A percentile compares a stretch with the other conserved stretches of the same genome.
phyloP scores from a whole-genome alignment of 257 asterid species.

The Ilex aquifolium region DNA sequence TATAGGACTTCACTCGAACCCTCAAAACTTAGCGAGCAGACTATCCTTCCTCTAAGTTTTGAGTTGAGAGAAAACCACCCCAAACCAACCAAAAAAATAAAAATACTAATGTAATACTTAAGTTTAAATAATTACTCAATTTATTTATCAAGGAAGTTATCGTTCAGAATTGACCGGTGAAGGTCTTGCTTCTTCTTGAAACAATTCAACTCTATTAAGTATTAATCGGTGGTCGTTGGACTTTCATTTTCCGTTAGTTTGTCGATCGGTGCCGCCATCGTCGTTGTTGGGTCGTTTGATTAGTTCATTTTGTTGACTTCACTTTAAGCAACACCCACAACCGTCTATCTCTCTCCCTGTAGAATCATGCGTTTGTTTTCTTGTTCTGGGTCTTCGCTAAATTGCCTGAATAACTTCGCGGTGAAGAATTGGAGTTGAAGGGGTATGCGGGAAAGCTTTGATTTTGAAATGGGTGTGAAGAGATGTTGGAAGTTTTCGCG shows the following conservation, averaged over 20 bases:
- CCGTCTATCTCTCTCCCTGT: slow-evolving; percentile 3
- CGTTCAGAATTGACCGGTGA: slow-evolving; percentile 30
- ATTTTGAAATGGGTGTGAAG: slow-evolving; percentile 45
- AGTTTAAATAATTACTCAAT: no score
- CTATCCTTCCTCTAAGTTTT: no score
- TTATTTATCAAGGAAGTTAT: no score
- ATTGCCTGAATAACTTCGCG: slow-evolving; percentile 23
- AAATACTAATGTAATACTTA: no score
- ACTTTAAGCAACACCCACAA: slow-evolving; percentile 50
- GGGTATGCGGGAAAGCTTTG: background rate
- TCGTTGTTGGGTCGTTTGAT: slow-evolving; percentile 64
- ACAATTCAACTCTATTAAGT: background rate
- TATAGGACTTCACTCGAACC: no score
- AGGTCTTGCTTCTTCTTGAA: slow-evolving; percentile 17
- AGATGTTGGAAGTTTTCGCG: slow-evolving; percentile 30
- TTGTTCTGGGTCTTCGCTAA: slow-evolving; percentile 28
- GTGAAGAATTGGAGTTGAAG: slow-evolving; percentile 34
- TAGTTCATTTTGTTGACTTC: slow-evolving; percentile 36
- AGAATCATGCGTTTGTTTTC: background rate
- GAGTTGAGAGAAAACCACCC: no score
- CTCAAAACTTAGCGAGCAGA: no score
- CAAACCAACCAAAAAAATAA: no score
- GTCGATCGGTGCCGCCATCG: slow-evolving; percentile 40
- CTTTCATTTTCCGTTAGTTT: slow-evolving; percentile 51
- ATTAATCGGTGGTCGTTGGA: slow-evolving; percentile 36